Conservation (phyloP, 768 basidiomycete genomes). For the Termitomyces eurrhizus region DNA sequence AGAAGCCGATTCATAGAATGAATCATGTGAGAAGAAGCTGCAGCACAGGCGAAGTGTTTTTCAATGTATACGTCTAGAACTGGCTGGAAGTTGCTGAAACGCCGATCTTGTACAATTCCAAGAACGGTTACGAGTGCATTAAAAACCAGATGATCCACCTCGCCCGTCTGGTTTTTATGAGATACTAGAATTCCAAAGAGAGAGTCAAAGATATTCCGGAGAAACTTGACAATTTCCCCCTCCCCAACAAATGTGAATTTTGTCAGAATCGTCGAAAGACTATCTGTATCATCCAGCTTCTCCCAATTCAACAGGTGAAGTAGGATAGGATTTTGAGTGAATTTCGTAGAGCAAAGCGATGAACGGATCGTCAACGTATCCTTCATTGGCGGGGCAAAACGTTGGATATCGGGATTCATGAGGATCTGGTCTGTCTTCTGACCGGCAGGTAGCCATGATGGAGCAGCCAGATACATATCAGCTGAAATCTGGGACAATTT, state of each 20-base stretch:
- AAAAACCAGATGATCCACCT: slow-evolving; percentile 86
- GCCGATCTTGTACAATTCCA: slow-evolving; percentile 87
- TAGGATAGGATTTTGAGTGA: slow-evolving; percentile 87
- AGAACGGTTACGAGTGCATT: slow-evolving; percentile 88
- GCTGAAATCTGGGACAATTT: slow-evolving; percentile 58
- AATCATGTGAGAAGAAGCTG: slow-evolving; percentile 81
- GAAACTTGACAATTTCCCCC: slow-evolving; percentile 91
- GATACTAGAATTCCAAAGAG: slow-evolving; percentile 88
- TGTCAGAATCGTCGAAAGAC: slow-evolving; percentile 67
- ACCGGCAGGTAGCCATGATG: slow-evolving; percentile 53
- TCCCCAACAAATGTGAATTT: slow-evolving; percentile 93
- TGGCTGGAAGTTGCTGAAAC: slow-evolving; percentile 93
- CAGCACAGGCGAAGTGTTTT: slow-evolving; percentile 76
- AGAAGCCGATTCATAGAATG: slow-evolving; percentile 85
- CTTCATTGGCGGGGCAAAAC: slow-evolving; percentile 62
- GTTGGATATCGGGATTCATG: slow-evolving; percentile 57
- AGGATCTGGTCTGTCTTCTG: slow-evolving; percentile 58
- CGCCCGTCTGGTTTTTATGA: slow-evolving; percentile 63
- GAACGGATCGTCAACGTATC: slow-evolving; percentile 83
- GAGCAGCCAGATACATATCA: slow-evolving; percentile 68
- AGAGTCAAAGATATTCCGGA: slow-evolving; percentile 87
- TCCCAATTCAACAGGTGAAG: slow-evolving; percentile 83
- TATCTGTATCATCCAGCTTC: slow-evolving; percentile 55
- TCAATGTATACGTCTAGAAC: slow-evolving; percentile 94
- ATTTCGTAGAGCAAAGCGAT: slow-evolving; percentile 88